Base-by-base conservation (phyloP, 352 stramenopile genomes). In the Phytophthora pini region DNA sequence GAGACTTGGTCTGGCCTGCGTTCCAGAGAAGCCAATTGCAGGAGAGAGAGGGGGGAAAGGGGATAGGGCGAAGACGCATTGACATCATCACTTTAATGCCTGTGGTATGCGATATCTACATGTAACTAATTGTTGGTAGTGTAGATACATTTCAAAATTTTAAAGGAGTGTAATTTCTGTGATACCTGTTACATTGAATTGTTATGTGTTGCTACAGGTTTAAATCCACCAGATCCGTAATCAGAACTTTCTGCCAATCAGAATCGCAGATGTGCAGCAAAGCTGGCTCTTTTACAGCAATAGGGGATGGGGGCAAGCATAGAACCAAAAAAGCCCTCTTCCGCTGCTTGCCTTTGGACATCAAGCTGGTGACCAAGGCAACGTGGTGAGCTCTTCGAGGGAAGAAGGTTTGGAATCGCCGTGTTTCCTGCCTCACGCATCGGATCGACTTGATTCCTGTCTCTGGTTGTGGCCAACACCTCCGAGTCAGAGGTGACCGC, bases 1-100 rank as follows among this genome's bases (percentile, higher is more conserved):
- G 41, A 66, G 56, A 66, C 62, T 54, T 34, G 56, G 62, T 70
- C 62, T 70, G 62, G 17, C 47, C 26, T 5, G 15, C 38, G 15
- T 47, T 31, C 22, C 29, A 36, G 24, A 8, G 43, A 44, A 22
- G 31, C 32, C 32, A 60, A 60, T 51, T 31, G 12, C 31, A 34
- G 32, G 48, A 65, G 62, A 53, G 53, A 68, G 52, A 51, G 62
- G 39, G 57, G 48, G 47, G 57, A 46, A 50, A 44, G 40, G 49
- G 57, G 31, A 46, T 44, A 57, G 49, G 56, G 62, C 20, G 34
- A 17, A 34, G 46, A 48, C 20, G 45, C 36, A 41, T 64, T 50
- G 26, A 53, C 57, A 63, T 63, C 56, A 56, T 56, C 38, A 22
- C 1, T 4, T 8, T 0, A 12, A 38, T 45, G 12, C 20, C 43